These are phyloP conservation scores for Candida vartiovaarae DNA, from an alignment of 805 yeast genomes.

Conservation along the genomic window DNA sequence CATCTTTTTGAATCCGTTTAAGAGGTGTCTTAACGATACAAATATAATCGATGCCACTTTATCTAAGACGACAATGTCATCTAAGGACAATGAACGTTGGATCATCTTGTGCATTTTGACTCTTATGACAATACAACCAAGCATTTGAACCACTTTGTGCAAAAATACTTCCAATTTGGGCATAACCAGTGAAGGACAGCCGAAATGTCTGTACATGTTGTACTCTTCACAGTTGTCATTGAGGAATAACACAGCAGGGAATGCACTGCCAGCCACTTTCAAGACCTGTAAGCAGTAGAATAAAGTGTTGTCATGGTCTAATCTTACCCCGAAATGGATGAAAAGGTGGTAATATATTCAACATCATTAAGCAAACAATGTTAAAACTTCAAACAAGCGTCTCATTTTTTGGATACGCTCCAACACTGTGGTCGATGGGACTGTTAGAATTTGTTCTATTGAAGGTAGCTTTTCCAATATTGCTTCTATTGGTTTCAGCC, in stretches of 20 bases:
- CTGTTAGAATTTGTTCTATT: constrained; percentile 5
- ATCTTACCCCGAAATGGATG: constrained; percentile 7
- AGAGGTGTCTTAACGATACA: neutral
- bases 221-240: neutral
- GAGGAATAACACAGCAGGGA: neutral
- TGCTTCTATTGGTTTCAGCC: constrained; percentile 3
- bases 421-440: constrained; percentile 6
- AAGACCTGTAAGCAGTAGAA: constrained; percentile 2
- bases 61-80: constrained; percentile 2
- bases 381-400: constrained; percentile 2
- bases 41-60: neutral
- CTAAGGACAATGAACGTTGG: neutral
- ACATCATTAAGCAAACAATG: constrained; percentile 3
- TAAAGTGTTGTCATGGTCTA: constrained; percentile 5
- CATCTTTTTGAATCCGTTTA: neutral
- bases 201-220: neutral
- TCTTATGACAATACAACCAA: constrained; percentile 9
- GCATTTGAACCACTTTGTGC: constrained; percentile 10
- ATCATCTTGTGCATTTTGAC: constrained; percentile 7
- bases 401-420: constrained; percentile 6
- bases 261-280: neutral
- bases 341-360: constrained; percentile 14
- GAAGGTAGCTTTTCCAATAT: neutral
- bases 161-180: constrained; percentile 13
- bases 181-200: constrained; percentile 4